phyloP scores from a whole-genome alignment of 495 filamentous ascomycete genomes.

The Xylaria scruposa region DNA sequence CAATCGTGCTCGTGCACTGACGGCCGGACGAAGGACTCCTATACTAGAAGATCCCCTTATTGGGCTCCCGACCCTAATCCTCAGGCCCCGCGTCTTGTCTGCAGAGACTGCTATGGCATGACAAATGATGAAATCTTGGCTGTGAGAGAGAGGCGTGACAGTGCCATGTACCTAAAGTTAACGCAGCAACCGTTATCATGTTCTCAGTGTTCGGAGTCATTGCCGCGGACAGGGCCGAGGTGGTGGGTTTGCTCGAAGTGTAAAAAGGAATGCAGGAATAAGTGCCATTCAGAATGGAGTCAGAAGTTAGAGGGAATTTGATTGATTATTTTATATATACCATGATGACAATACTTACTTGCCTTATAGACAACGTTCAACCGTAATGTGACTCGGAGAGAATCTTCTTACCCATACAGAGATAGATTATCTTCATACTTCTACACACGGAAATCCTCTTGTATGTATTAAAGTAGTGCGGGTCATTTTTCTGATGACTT shows the following conservation, averaged over 20 bases:
- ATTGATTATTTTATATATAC: not conserved
- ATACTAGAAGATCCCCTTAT: not conserved
- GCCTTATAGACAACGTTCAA: not conserved
- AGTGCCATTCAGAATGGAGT: slow-evolving; percentile 4
- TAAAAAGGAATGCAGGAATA: not conserved
- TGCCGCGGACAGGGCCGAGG: not conserved
- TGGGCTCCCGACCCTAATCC: not conserved
- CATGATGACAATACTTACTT: not conserved
- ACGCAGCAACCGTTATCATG: slow-evolving; percentile 5
- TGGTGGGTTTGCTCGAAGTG: slow-evolving; percentile 16
- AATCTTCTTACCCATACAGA: too few species aligned
- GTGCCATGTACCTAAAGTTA: slow-evolving; percentile 1
- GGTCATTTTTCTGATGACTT: too few species aligned
- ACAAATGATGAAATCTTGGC: not conserved
- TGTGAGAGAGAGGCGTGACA: not conserved
- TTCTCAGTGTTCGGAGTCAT: not conserved
- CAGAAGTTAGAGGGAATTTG: not conserved
- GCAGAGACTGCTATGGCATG: slow-evolving; percentile 10
- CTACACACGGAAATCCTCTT: too few species aligned
- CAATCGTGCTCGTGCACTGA: not conserved
- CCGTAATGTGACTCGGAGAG: not conserved
- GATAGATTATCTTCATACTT: too few species aligned
- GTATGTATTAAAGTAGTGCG: too few species aligned
- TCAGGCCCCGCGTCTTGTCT: not conserved
- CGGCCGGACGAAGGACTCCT: not conserved